phyloP scores from a whole-genome alignment of 2,329 filamentous ascomycete genomes.

The Penicillium occitanis region DNA sequence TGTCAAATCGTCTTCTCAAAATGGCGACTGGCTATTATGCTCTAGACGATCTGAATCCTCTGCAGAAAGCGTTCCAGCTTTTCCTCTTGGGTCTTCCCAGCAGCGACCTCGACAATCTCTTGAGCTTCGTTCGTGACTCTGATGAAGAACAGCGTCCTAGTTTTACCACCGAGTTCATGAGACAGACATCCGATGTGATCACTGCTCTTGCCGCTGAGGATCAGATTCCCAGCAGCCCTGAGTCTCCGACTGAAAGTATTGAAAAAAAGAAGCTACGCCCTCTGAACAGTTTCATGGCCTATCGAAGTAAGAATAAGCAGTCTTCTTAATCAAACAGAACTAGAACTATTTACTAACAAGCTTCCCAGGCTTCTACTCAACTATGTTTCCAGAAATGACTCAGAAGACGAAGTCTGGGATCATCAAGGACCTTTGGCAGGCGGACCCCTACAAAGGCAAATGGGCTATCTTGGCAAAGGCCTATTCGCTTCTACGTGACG shows the following conservation, averaged over 20 bases:
- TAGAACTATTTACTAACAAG: constrained; percentile 19
- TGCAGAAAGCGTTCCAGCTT: constrained; percentile 30
- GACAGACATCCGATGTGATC: constrained; percentile 15
- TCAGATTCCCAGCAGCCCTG: constrained; percentile 1
- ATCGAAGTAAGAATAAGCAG: constrained; percentile 34
- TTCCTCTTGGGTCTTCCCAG: constrained; percentile 30
- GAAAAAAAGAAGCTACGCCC: constrained; percentile 30
- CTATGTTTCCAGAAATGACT: constrained; percentile 47
- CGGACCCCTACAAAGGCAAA: constrained; percentile 52
- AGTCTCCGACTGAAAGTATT: constrained; percentile 19
- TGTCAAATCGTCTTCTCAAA: not conserved
- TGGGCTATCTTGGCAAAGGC: constrained; percentile 57
- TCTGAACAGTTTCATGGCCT: constrained; percentile 42
- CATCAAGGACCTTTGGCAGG: constrained; percentile 52
- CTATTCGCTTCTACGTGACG: constrained; percentile 56
- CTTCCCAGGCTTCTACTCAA: constrained; percentile 48
- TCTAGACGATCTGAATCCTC: constrained; percentile 16
- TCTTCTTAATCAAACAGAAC: not conserved
- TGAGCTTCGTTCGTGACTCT: constrained; percentile 23
- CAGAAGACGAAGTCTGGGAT: constrained; percentile 57
- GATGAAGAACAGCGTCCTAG: constrained; percentile 18
- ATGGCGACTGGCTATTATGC: constrained; percentile 8
- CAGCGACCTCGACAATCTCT: constrained; percentile 26
- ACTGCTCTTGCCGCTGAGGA: not conserved
- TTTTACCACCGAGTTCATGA: constrained; percentile 16